Conservation (phyloP, 495 filamentous ascomycete species). For the Chaetomidium leptoderma region DNA sequence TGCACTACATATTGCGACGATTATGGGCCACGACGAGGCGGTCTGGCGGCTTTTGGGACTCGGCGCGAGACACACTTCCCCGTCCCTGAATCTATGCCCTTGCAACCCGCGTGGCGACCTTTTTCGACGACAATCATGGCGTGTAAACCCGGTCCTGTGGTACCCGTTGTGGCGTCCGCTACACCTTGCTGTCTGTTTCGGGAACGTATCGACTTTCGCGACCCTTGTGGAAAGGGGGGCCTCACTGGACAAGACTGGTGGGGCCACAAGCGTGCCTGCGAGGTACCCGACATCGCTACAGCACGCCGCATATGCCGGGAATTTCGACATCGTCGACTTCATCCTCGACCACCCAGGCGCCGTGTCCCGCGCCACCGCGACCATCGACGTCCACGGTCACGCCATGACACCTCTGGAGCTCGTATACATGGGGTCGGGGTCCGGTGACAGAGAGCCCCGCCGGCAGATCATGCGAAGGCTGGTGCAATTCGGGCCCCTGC, state of each 20-base stretch:
- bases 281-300: neutral
- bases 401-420: neutral
- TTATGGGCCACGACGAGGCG: neutral
- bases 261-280: neutral
- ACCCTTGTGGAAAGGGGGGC: neutral
- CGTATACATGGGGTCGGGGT: neutral
- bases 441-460: neutral
- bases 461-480: neutral
- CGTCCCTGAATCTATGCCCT: neutral
- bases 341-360: neutral
- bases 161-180: neutral
- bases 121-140: neutral
- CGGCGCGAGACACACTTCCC: neutral
- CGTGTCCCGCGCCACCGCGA: neutral
- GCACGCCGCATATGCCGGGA: neutral
- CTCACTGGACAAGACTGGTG: neutral
- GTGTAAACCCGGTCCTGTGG: neutral
- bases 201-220: neutral
- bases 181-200: neutral
- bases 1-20: neutral
- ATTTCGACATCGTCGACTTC: neutral
- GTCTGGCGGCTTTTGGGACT: conserved; percentile 1
- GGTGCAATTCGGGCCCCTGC: no score
- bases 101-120: neutral
- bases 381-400: neutral